Percentiles rank a stretch among this genome's conserved stretches.
phyloP scores from a whole-genome alignment of 2,329 filamentous ascomycete species.

The Fusarium miscanthi region DNA sequence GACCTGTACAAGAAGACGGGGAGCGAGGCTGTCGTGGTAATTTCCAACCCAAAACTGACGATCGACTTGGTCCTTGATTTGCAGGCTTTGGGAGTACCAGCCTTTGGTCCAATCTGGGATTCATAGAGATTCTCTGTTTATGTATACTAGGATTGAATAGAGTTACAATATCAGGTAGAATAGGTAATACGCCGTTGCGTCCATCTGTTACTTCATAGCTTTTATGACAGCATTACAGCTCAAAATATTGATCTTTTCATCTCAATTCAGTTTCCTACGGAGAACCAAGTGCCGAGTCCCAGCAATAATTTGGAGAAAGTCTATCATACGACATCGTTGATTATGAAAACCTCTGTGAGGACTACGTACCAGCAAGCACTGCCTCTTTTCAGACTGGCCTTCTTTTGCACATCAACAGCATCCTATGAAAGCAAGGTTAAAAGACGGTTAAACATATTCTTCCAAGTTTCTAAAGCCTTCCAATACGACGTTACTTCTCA shows the following conservation, averaged over 20 bases:
- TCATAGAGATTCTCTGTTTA: slow-evolving; percentile 1
- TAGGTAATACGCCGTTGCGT: not conserved
- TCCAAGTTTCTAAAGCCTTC: not conserved
- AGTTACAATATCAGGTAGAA: not conserved
- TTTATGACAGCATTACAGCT: not conserved
- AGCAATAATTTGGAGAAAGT: not conserved
- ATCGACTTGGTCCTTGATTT: slow-evolving; percentile 71
- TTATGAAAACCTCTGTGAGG: not conserved
- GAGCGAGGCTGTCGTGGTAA: slow-evolving; percentile 75
- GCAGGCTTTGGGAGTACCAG: slow-evolving; percentile 69
- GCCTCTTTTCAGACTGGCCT: not conserved
- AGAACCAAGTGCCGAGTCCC: not conserved
- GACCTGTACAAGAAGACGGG: slow-evolving; percentile 64
- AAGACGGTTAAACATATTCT: not conserved
- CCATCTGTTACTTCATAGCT: not conserved
- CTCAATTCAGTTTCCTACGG: too few species aligned
- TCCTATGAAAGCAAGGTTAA: not conserved
- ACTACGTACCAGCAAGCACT: not conserved
- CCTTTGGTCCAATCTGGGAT: slow-evolving; percentile 78
- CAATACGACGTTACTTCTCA: not conserved
- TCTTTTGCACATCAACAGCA: not conserved
- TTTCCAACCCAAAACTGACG: slow-evolving; percentile 73
- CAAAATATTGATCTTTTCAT: not conserved
- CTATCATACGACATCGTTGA: not conserved
- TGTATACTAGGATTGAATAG: not conserved